phyloP scores from a whole-genome alignment of 257 asterid genomes.

The Ajuga chamaepitys region DNA sequence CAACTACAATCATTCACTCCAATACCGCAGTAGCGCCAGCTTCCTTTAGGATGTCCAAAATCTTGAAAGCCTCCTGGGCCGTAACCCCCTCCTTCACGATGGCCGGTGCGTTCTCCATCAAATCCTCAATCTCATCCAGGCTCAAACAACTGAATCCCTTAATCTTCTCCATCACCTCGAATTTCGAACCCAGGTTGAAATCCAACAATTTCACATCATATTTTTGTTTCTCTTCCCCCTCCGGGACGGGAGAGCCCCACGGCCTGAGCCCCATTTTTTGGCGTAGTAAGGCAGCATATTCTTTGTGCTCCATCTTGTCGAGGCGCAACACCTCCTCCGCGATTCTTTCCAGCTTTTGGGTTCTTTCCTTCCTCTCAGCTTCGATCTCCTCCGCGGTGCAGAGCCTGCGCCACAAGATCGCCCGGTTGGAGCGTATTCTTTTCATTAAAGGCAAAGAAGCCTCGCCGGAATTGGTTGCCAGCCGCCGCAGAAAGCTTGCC shows the following conservation, averaged over 20 bases:
- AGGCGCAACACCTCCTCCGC: slow-evolving; percentile 58
- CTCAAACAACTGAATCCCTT: slow-evolving; percentile 60
- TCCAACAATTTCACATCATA: slow-evolving; percentile 55
- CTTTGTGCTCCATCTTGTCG: slow-evolving; percentile 56
- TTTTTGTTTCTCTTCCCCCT: slow-evolving; percentile 45
- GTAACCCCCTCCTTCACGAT: slow-evolving; percentile 60
- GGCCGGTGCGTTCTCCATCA: slow-evolving; percentile 58
- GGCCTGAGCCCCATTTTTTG: slow-evolving; percentile 57
- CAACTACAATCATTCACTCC: slow-evolving; percentile 28
- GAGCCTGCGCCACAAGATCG: slow-evolving; percentile 27
- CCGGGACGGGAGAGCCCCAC: slow-evolving; percentile 32
- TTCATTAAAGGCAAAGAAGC: slow-evolving; percentile 23
- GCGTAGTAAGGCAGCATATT: slow-evolving; percentile 47
- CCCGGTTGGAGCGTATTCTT: slow-evolving; percentile 18
- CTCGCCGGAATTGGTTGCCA: slow-evolving; percentile 31
- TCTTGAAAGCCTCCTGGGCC: slow-evolving; percentile 59
- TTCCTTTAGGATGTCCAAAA: slow-evolving; percentile 52
- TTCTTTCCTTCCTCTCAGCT: slow-evolving; percentile 19
- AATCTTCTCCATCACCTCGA: slow-evolving; percentile 67
- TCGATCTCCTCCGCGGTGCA: slow-evolving; percentile 9
- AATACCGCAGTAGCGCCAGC: slow-evolving; percentile 64
- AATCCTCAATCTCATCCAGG: slow-evolving; percentile 55
- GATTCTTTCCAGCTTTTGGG: slow-evolving; percentile 59
- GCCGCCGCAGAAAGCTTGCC: slow-evolving; percentile 55
- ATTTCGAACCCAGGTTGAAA: slow-evolving; percentile 50